A percentile compares a stretch with the other conserved stretches of the same genome.
Evolutionary conservation across 305 asterid species (phyloP).

Genomic region (Fraxinus greggii): DNA sequence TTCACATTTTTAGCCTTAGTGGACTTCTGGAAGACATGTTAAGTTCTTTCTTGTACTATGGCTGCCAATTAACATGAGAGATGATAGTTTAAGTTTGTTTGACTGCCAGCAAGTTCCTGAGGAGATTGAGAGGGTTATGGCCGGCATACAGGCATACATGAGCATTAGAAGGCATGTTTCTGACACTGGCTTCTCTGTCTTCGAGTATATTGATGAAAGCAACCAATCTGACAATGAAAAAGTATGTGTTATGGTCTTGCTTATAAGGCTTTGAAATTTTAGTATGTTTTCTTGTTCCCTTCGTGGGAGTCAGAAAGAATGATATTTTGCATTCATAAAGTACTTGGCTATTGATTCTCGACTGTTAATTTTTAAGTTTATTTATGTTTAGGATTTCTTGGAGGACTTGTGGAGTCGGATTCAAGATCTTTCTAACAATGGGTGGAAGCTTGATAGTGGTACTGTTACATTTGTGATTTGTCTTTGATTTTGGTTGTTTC

Average conservation of each 20-base stretch:
- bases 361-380: slow-evolving; percentile 17
- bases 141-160: slow-evolving; percentile 90
- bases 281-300: slow-evolving; percentile 5
- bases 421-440: slow-evolving; percentile 86
- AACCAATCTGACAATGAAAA: slow-evolving; percentile 54
- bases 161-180: slow-evolving; percentile 88
- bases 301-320: neutral
- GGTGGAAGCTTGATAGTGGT: slow-evolving; percentile 98
- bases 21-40: neutral
- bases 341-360: slow-evolving; percentile 5
- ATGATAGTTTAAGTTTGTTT: slow-evolving; percentile 27
- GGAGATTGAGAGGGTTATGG: slow-evolving; percentile 97
- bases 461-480: slow-evolving; percentile 29
- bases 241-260: slow-evolving; percentile 40
- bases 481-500: slow-evolving; percentile 3
- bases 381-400: slow-evolving; percentile 71
- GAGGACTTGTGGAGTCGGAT: slow-evolving; percentile 90
- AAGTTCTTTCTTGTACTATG: neutral
- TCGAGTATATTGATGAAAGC: slow-evolving; percentile 58
- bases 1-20: neutral
- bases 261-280: slow-evolving; percentile 9
- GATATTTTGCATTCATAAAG: neutral
- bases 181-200: slow-evolving; percentile 69
- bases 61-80: slow-evolving; percentile 19
- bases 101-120: slow-evolving; percentile 91